phyloP scores from a whole-genome alignment of 495 filamentous ascomycete species.

The Penicillium desertorum region DNA sequence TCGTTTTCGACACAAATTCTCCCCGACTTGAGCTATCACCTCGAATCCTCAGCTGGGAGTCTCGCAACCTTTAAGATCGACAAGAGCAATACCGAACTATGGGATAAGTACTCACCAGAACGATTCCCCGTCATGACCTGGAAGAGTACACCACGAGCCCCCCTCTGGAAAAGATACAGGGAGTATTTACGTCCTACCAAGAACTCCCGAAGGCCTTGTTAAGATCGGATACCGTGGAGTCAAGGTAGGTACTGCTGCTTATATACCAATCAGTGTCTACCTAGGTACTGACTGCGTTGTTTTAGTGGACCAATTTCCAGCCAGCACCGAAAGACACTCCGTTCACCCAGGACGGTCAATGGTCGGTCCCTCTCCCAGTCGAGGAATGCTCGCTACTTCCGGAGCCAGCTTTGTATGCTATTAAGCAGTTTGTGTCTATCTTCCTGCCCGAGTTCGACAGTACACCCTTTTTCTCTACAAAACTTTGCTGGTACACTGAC shows the following conservation, averaged over 20 bases:
- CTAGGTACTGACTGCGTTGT: background rate
- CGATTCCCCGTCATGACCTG: conserved; percentile 22
- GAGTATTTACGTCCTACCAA: conserved; percentile 23
- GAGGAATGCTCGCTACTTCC: conserved; percentile 9
- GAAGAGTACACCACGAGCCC: conserved; percentile 18
- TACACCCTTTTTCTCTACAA: conserved; percentile 21
- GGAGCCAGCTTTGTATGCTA: conserved; percentile 10
- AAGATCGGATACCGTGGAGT: conserved; percentile 23
- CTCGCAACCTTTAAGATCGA: conserved; percentile 23
- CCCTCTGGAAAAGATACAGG: conserved; percentile 18
- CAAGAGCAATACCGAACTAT: conserved; percentile 12
- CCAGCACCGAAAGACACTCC: conserved; percentile 15
- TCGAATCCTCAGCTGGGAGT: conserved; percentile 22
- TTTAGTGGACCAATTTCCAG: conserved; percentile 23
- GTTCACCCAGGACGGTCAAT: conserved; percentile 20
- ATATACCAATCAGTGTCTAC: too few species aligned
- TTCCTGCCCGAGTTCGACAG: conserved; percentile 19
- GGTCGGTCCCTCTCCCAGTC: conserved; percentile 19
- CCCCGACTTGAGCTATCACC: conserved; percentile 18
- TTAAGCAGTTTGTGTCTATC: conserved; percentile 20
- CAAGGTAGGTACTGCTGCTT: conserved; percentile 8
- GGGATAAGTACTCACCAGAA: conserved; percentile 24
- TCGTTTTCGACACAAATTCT: conserved; percentile 24
- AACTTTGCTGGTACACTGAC: conserved; percentile 29
- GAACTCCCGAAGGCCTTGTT: conserved; percentile 19